Evolutionary conservation across 1,139 yeast species (phyloP).

Genomic region (Kazachstania sp.): DNA sequence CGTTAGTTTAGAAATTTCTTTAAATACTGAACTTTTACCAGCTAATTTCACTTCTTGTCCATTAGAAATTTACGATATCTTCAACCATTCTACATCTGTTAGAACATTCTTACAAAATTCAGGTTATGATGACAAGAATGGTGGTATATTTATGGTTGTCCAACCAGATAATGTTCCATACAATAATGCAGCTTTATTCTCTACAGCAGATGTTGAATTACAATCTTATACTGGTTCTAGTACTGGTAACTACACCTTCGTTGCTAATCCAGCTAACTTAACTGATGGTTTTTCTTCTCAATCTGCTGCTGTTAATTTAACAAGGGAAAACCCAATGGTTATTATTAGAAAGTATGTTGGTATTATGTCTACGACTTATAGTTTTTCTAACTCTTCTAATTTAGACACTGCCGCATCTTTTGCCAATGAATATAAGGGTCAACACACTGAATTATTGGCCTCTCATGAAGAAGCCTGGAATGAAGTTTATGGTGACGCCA

Average conservation of each 20-base stretch:
- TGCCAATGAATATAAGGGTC: slow-evolving; percentile 31
- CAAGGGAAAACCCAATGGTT: slow-evolving; percentile 21
- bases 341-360: slow-evolving; percentile 52
- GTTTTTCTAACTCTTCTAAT: slow-evolving; percentile 21
- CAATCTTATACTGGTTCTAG: slow-evolving; percentile 6
- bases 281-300: slow-evolving; percentile 18
- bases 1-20: slow-evolving; percentile 41
- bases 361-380: slow-evolving; percentile 53
- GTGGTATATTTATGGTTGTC: slow-evolving; percentile 53
- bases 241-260: slow-evolving; percentile 8
- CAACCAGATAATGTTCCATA: slow-evolving; percentile 50
- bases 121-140: slow-evolving; percentile 33
- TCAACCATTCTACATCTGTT: slow-evolving; percentile 52
- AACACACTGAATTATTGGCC: slow-evolving; percentile 30
- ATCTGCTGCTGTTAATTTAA: slow-evolving; percentile 17
- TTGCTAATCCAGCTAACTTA: slow-evolving; percentile 9
- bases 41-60: slow-evolving; percentile 21
- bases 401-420: slow-evolving; percentile 38
- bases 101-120: slow-evolving; percentile 42
- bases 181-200: slow-evolving; percentile 47
- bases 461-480: slow-evolving; percentile 51
- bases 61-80: slow-evolving; percentile 40
- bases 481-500: slow-evolving; percentile 30
- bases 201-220: slow-evolving; percentile 23
- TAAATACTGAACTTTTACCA: slow-evolving; percentile 15